Evolutionary conservation across 805 yeast species (phyloP).

Genomic region (Starmerella roubikii): DNA sequence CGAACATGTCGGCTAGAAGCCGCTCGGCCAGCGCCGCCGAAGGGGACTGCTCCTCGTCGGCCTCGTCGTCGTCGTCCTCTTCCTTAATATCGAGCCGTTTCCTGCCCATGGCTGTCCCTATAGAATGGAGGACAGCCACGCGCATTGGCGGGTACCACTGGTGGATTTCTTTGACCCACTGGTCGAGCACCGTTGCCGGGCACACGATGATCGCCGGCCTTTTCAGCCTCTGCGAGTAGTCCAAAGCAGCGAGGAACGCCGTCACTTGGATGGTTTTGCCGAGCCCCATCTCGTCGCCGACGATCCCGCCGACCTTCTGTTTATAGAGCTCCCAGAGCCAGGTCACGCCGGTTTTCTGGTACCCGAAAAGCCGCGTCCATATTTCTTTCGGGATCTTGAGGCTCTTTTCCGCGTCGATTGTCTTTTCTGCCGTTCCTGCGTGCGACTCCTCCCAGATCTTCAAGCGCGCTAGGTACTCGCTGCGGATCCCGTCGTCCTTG

Average conservation of each 20-base stretch:
- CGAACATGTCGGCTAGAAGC: slow-evolving; percentile 44
- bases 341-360: slow-evolving; percentile 92
- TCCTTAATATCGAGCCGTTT: slow-evolving; percentile 7
- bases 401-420: slow-evolving; percentile 37
- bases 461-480: slow-evolving; percentile 33
- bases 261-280: slow-evolving; percentile 93
- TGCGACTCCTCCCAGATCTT: slow-evolving; percentile 34
- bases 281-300: slow-evolving; percentile 97
- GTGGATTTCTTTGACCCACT: slow-evolving; percentile 95
- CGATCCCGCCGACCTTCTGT: slow-evolving; percentile 85
- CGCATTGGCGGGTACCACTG: slow-evolving; percentile 97
- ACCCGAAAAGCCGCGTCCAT: slow-evolving; percentile 72
- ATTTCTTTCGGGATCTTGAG: slow-evolving; percentile 83
- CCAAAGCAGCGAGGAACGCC: slow-evolving; percentile 80
- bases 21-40: slow-evolving; percentile 26
- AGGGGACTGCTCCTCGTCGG: slow-evolving; percentile 25
- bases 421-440: slow-evolving; percentile 23
- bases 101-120: slow-evolving; percentile 73
- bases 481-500: slow-evolving; percentile 74
- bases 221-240: slow-evolving; percentile 58
- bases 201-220: slow-evolving; percentile 81
- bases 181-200: slow-evolving; percentile 91
- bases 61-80: slow-evolving; percentile 26
- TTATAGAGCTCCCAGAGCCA: slow-evolving; percentile 92
- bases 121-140: slow-evolving; percentile 75